phyloP scores from a whole-genome alignment of 345 rosid species.

The Linum tenue region DNA sequence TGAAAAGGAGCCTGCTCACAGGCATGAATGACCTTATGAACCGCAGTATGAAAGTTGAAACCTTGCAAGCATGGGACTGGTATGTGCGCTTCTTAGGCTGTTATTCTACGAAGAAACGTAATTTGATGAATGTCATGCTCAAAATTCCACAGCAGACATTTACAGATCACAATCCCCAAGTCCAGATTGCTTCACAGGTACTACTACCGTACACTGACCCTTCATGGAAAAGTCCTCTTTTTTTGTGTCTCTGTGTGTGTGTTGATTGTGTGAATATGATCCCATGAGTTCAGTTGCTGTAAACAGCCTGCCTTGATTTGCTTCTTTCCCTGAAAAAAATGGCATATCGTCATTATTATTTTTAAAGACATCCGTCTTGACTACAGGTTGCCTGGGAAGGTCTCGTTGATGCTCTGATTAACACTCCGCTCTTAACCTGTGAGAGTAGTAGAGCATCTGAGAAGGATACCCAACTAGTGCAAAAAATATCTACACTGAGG shows the following conservation, averaged over 20 bases:
- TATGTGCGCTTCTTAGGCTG: constrained; percentile 38
- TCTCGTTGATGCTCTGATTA: constrained; percentile 42
- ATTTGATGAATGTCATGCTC: constrained; percentile 42
- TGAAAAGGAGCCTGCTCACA: constrained; percentile 29
- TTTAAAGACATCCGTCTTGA: constrained; percentile 8
- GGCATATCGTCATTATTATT: neutral
- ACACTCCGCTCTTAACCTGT: constrained; percentile 14
- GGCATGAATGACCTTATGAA: constrained; percentile 37
- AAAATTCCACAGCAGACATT: constrained; percentile 46
- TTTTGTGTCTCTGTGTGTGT: neutral
- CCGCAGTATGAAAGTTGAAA: constrained; percentile 39
- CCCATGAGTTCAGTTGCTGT: neutral
- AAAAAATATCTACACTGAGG: constrained; percentile 8
- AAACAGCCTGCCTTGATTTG: neutral
- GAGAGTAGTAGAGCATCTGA: constrained; percentile 11
- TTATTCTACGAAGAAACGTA: constrained; percentile 30
- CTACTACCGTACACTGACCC: neutral
- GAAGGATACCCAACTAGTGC: constrained; percentile 13
- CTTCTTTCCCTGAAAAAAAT: neutral
- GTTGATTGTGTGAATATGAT: neutral
- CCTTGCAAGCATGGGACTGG: constrained; percentile 57
- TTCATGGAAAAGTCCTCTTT: neutral
- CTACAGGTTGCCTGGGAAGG: constrained; percentile 56
- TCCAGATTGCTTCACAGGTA: constrained; percentile 60
- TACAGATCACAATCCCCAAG: constrained; percentile 38